Evolutionary conservation across 148 eudicot species (phyloP), one percentile per base, ranked within the genome.

Genomic region (Selenicereus undatus): DNA sequence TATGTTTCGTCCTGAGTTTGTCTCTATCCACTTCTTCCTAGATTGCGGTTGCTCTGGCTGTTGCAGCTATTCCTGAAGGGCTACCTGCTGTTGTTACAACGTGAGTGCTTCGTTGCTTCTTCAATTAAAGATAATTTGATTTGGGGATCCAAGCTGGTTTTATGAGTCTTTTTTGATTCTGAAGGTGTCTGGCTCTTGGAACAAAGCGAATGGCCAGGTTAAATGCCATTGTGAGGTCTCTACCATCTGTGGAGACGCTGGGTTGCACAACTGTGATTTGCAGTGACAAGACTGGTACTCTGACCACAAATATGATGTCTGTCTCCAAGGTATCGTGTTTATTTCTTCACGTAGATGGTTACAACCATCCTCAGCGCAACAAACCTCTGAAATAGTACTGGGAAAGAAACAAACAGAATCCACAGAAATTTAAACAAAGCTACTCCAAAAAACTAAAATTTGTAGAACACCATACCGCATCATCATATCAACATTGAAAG

Each of bases 201-300:
- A 96, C 99, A 36, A 96, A 96, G 85, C 86, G 98, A 84, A 96
- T 96, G 99, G 98, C 99, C 77, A 93, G 98, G 73, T 88, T 96
- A 84, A 96, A 94, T 88, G 99, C 99, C 36, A 94, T 96, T 81
- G 98, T 96, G 65, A 94, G 99, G 83, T 93, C 98, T 76, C 89
- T 96, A 86, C 99, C 99, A 83, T 94, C 99, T 11, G 99, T 96
- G 48, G 99, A 96, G 89, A 96, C 99, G 60, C 88, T 96, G 68
- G 99, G 99, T 76, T 96, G 99, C 89, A 96, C 99, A 60, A 96
- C 99, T 76, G 99, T 96, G 77, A 96, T 96, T 54, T 96, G 99
- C 89, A 93, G 97, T 77, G 99, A 96, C 89, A 96, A 96, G 85
- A 96, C 99, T 88, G 99, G 99, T 82, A 96, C 99, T 60, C 88